phyloP scores from a whole-genome alignment of 2,329 filamentous ascomycete genomes.

The Xylariales sp. region DNA sequence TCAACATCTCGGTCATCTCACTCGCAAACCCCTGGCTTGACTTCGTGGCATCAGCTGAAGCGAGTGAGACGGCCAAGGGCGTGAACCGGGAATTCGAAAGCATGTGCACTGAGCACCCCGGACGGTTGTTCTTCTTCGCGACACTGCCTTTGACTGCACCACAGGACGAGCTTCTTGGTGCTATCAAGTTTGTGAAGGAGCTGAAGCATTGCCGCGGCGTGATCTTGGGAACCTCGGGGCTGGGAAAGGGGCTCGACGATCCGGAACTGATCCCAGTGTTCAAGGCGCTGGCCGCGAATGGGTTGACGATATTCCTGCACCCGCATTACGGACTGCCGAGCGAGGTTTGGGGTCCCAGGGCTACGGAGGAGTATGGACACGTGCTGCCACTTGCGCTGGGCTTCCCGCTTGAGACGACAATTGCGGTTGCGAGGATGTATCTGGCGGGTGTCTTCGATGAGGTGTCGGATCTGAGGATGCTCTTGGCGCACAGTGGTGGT shows the following conservation, averaged over 20 bases:
- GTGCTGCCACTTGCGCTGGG: conserved; percentile 81
- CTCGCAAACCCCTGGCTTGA: conserved; percentile 94
- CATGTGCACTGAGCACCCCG: conserved; percentile 63
- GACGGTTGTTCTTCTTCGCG: conserved; percentile 76
- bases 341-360: conserved; percentile 71
- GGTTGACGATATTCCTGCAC: conserved; percentile 74
- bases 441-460: conserved; percentile 81
- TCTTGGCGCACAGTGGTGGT: conserved; percentile 84
- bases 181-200: conserved; percentile 57
- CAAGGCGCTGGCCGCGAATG: conserved; percentile 58
- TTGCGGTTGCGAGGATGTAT: conserved; percentile 82
- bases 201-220: conserved; percentile 75
- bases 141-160: conserved; percentile 72
- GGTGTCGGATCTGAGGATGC: conserved; percentile 62
- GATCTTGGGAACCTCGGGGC: conserved; percentile 79
- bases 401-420: conserved; percentile 89
- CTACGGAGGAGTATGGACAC: conserved; percentile 70
- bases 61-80: conserved; percentile 55
- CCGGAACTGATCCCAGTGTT: conserved; percentile 67
- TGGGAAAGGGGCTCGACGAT: conserved; percentile 80
- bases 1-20: conserved; percentile 79
- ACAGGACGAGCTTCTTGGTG: conserved; percentile 53
- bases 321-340: conserved; percentile 86
- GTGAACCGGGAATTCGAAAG: conserved; percentile 76
- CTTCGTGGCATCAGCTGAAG: conserved; percentile 62